Base-by-base conservation (phyloP, 2,329 filamentous ascomycete species). In the Ampelomyces quisqualis region DNA sequence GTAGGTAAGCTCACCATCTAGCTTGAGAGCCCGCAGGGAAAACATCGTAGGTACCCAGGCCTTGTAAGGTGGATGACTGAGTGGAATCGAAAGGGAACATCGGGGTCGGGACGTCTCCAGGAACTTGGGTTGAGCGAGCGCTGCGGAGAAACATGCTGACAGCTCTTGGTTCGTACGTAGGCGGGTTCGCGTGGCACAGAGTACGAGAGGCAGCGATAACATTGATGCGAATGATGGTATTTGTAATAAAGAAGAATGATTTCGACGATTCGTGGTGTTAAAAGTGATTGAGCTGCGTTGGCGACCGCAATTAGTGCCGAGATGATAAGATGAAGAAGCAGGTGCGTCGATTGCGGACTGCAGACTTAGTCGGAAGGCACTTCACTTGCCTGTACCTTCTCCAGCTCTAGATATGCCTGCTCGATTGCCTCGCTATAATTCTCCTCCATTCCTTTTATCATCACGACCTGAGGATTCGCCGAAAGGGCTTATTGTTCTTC, bases 381-480 rank as follows among this genome's bases (percentile, higher is more conserved):
- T 5, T 11, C 14, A 21, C 17, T 28, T 35, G 34, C 38, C 38
- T 34, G 13, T 14, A 31, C 32, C 15, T 34, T 36, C 13, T 21
- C 30, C 5, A 49, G 23, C 6, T 14, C 32, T 36, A 27, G 7
- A 27, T 53, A 55, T 23, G 43, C 53, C 27, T 49, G 34, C 39
- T 53, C 48, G 20, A 57, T 53, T n/a, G 55, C 51, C 14, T 43
- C 38, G 4, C 15, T 23, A 33, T 55, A 53, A 19, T 48, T 49
- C 36, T 52, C 36, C 36, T 57, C 47, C 11, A 54, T 44, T 26
- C 41, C 49, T 24, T 42, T 55, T 21, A 49, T 40, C 38, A 41
- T 22, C 3, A 57, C 29, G 11, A 40, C 32, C 18, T 45, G 6
- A 31, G 21, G n/a, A 24, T 54, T 22, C 42, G 33, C 9, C 44